Evolutionary conservation across 2,329 filamentous ascomycete species (phyloP), one percentile per base, ranked within the genome.

Genomic region (Tolypocladium amazonense): DNA sequence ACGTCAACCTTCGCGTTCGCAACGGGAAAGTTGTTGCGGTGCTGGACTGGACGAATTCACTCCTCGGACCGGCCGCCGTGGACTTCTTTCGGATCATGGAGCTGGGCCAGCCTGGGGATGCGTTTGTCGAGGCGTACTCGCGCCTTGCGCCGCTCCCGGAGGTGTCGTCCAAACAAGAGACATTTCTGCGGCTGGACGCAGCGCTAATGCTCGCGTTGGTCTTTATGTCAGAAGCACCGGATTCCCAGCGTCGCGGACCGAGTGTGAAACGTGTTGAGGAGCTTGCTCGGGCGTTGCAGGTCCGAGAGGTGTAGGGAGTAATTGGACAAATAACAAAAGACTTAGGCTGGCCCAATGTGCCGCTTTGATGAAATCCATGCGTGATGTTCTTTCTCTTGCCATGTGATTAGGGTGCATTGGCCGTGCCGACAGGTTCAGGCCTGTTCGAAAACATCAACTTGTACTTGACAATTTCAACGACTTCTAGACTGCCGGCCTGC

Each of bases 401-500:
- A 12, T 41, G 27, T n/a, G 15, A 3, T 56, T 59, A 62, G 39
- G 58, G 8, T 35, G 57, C 61, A 30, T 60, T 58, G n/a, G 59
- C 55, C 30, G 62, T 61, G n/a, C 86, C 85, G 59, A 96, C 89
- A 54, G 93, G 93, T 75, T 97, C 93, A 6, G 93, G 93, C 55
- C 93, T 81, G 62, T 82, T 83, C 23, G 88, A 87, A 74, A 97
- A 97, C 54, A 96, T 76, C 65, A 97, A 77, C 77, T 96, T 97
- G 71, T 88, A 89, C 77, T 87, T 88, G 64, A 97, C 81, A 66
- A 97, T 85, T 73, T 97, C 93, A 57, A 92, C 85, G 64, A 97
- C 83, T 75, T 97, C 92, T 58, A 97, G 71, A 59, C 87, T 83
- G 60, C 78, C 77, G 4, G 63, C 71, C 60, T 69, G 64, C 54